Base-by-base conservation (phyloP, 2,329 filamentous ascomycete genomes). In the Harringtonia lauricola region DNA sequence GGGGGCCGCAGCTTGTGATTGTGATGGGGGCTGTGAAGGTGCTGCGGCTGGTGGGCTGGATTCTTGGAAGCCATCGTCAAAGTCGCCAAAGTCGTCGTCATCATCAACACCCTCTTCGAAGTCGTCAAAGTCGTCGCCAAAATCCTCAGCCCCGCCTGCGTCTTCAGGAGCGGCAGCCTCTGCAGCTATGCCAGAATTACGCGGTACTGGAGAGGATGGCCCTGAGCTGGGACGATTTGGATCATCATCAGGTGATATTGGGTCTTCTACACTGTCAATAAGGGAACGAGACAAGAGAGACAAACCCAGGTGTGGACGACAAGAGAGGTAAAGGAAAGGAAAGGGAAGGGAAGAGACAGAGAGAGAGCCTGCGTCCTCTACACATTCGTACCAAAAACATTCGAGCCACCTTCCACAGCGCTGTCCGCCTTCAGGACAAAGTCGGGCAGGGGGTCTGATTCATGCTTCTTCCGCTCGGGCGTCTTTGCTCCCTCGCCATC, bases 61-160 rank as follows among this genome's bases (percentile, higher is more conserved):
- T 57, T 76, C 67, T 55, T 86, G 74, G 57, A 86, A 86, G 31
- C 71, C 79, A 52, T 81, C 83, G 56, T 83, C 80, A 61, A 86
- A 87, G 55, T 85, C 81, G 54, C 78, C 76, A 63, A 81, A 81
- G 54, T 74, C 74, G 22, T 66, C 68, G 39, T 65, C 67, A 37
- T 64, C 66, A 6, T 65, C 65, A 36, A 65, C 71, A 39, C 72
- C 74, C 54, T 79, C 75, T 54, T 77, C 73, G 51, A 80, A 79
- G 49, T 78, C 75, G 57, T 80, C 74, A 60, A 76, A 73, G 48
- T 79, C 75, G 53, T 78, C 74, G 19, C 70, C 74, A 55, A 75
- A 76, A 35, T 70, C 71, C 49, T 72, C 58, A 21, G 60, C 57
- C 33, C 58, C 59, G 53, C 63, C n/a, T n/a, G n/a, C 64, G 28